Conservation (phyloP, 352 stramenopile genomes). For the Globisporangium mamillatum region DNA sequence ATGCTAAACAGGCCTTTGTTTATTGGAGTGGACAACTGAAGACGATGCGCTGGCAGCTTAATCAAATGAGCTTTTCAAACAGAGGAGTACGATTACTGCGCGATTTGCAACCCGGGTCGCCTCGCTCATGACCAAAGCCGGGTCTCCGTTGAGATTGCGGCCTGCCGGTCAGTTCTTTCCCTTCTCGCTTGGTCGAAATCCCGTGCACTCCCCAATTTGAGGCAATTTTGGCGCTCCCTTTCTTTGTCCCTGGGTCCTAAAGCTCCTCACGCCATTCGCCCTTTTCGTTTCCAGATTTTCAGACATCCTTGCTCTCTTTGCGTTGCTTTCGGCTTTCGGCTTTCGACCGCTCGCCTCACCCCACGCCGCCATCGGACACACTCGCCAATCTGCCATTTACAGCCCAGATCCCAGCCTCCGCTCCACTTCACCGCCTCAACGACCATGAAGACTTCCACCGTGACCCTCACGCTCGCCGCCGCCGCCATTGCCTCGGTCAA, state of each 20-base stretch:
- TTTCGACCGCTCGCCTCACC: not conserved
- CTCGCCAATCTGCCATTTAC: not conserved
- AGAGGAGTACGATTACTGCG: no score
- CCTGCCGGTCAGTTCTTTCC: not conserved
- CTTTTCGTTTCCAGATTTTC: not conserved
- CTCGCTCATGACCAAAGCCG: no score
- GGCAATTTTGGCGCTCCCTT: not conserved
- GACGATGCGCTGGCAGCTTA: no score
- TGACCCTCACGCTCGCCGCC: not conserved
- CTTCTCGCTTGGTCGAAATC: not conserved
- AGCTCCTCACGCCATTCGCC: not conserved
- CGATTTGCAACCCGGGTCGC: no score
- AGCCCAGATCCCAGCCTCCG: not conserved
- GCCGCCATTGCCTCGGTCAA: not conserved
- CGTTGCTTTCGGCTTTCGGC: not conserved
- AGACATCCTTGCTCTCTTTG: not conserved
- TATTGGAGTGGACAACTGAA: no score
- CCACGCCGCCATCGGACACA: not conserved
- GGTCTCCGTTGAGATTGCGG: no score
- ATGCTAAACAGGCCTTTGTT: no score
- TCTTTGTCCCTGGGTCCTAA: not conserved
- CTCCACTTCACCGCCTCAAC: not conserved
- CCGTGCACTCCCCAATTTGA: not conserved
- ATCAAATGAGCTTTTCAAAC: no score
- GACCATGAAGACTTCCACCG: not conserved